Base-by-base conservation (phyloP, 2,329 filamentous ascomycete genomes). In the Coniochaeta pulveracea region DNA sequence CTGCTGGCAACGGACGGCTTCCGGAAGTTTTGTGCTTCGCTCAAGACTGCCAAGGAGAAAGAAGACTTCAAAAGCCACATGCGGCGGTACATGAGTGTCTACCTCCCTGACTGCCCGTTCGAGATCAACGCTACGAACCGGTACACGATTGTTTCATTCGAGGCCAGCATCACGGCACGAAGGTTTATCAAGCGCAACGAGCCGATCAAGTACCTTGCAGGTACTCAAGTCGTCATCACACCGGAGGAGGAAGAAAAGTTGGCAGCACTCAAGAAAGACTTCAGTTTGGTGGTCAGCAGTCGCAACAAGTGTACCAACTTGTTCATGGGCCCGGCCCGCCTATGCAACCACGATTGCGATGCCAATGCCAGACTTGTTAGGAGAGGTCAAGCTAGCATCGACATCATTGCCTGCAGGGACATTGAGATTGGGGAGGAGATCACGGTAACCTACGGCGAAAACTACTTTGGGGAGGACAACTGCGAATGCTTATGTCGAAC, bases 311-410 rank as follows among this genome's bases (percentile, higher is more conserved):
- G 80, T 39, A 82, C 88, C 19, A 93, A 85, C 33, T 64, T 98
- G 26, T 96, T 98, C 52, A 78, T 98, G 52, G 91, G 91, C 0
- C 93, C 91, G 6, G 91, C 91, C 21, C 78, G 91, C 33, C 96
- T 98, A 54, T 86, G 91, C 17, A 98, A 98, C 51, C 91, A 98
- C 57, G 91, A 98, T 55, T 98, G 91, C 59, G 72, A 82, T 44
- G 85, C 91, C 19, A 98, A 96, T 60, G 88, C 88, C 7, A 75
- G 79, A 49, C 70, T 98, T 27, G 80, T 84, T 45, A 95, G 85
- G 22, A 81, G 76, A 22, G 85, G 86, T 28, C 75, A 80, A 36
- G 78, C 88, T 37, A 85, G 85, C 22, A 95, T 98, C 62, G 83
- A 93, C 49, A 88, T 98, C 36, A 75, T 93, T 32, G 85, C 91